Evolutionary conservation across 2,329 filamentous ascomycete species (phyloP).

Genomic region (Aspergillus quadrilineatus): DNA sequence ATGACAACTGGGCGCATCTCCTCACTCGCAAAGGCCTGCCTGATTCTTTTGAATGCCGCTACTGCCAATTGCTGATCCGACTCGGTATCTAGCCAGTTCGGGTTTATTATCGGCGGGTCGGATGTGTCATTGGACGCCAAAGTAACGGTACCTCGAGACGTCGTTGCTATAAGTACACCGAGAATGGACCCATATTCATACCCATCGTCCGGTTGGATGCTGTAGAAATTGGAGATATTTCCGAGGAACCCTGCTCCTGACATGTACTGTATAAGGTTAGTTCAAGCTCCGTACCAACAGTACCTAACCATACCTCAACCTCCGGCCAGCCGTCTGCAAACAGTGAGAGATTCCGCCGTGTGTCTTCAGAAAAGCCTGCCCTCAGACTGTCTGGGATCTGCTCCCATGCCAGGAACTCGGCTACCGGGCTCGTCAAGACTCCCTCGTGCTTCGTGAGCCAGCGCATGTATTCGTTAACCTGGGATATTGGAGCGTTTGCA

Average conservation of each 20-base stretch:
- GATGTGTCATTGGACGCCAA: conserved; percentile 29
- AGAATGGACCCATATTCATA: conserved; percentile 29
- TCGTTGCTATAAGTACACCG: conserved; percentile 30
- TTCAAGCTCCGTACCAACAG: background rate
- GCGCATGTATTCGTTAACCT: background rate
- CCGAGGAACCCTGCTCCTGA: conserved; percentile 26
- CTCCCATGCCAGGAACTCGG: background rate
- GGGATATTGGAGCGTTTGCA: background rate
- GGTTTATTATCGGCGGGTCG: conserved; percentile 47
- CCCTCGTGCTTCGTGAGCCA: background rate
- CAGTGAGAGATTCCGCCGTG: background rate
- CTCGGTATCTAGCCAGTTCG: conserved; percentile 46
- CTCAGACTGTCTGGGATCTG: background rate
- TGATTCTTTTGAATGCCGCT: conserved; percentile 44
- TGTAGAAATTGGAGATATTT: conserved; percentile 21
- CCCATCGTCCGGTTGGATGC: conserved; percentile 22
- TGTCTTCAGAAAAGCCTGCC: background rate
- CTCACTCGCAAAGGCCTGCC: conserved; percentile 35
- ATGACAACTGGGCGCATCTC: conserved; percentile 32
- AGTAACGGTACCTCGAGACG: conserved; percentile 48
- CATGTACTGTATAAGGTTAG: conserved; percentile 20
- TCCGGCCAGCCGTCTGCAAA: background rate
- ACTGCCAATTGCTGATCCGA: conserved; percentile 48
- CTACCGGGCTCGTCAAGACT: background rate
- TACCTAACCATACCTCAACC: background rate